These are phyloP conservation scores for Komagataella kurtzmanii DNA, from an alignment of 805 yeast genomes.

Conservation along the genomic window DNA sequence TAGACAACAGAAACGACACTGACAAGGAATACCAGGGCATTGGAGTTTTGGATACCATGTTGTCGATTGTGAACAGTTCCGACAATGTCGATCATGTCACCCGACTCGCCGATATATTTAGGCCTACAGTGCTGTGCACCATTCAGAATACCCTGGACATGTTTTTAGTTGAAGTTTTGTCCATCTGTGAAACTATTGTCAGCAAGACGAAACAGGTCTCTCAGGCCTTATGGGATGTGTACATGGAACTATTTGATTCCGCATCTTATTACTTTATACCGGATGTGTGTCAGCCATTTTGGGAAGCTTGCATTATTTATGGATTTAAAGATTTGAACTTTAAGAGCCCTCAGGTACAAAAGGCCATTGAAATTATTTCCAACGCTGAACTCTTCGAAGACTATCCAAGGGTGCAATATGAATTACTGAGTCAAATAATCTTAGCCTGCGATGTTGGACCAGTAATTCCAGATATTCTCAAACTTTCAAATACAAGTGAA, in stretches of 20 bases:
- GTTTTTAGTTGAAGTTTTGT: constrained; percentile 66
- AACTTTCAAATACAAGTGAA: constrained; percentile 21
- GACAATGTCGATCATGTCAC: neutral
- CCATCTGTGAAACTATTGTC: constrained; percentile 53
- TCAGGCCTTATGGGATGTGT: constrained; percentile 32
- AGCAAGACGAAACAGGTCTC: constrained; percentile 36
- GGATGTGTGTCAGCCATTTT: constrained; percentile 29
- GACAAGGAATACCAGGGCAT: constrained; percentile 76
- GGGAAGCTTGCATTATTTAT: constrained; percentile 30
- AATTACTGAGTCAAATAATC: constrained; percentile 7
- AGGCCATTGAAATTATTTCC: constrained; percentile 5
- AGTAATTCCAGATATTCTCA: constrained; percentile 22
- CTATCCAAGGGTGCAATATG: constrained; percentile 8
- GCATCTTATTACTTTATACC: neutral
- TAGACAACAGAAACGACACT: constrained; percentile 23
- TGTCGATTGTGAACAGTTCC: constrained; percentile 47
- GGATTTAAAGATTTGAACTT: constrained; percentile 21
- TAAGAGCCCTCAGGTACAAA: constrained; percentile 3
- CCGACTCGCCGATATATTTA: neutral
- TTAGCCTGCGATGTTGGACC: constrained; percentile 17
- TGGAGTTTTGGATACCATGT: constrained; percentile 71
- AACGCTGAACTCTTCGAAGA: constrained; percentile 8
- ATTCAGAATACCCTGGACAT: constrained; percentile 55
- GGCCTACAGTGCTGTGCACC: constrained; percentile 56
- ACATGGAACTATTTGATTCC: constrained; percentile 3